A percentile compares a stretch with the other conserved stretches of the same genome.
Evolutionary conservation across 129 eudicot species (phyloP).

Genomic region (Artemisia tridentata): DNA sequence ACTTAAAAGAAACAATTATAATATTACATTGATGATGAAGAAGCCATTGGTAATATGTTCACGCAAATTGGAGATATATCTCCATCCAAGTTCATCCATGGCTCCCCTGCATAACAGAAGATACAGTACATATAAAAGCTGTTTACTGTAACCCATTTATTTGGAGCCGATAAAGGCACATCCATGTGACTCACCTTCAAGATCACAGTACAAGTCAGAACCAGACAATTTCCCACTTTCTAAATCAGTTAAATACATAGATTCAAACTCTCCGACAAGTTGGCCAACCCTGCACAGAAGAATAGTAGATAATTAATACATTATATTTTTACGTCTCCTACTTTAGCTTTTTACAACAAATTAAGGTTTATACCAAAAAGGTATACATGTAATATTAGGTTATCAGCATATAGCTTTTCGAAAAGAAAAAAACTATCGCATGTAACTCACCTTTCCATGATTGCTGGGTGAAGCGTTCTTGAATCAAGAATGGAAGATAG

Average conservation of each 20-base stretch:
- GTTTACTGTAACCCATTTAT: background rate
- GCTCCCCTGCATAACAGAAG: slow-evolving; percentile 52
- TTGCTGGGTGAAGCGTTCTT: slow-evolving; percentile 57
- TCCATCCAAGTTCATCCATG: slow-evolving; percentile 94
- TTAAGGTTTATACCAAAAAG: no score
- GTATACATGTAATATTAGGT: slow-evolving; percentile 6
- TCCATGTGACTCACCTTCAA: slow-evolving; percentile 55
- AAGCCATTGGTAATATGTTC: slow-evolving; percentile 68
- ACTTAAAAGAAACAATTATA: slow-evolving; percentile 1
- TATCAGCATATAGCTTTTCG: slow-evolving; percentile 10
- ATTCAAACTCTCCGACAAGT: slow-evolving; percentile 78
- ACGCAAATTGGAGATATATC: slow-evolving; percentile 78
- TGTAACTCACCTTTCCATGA: slow-evolving; percentile 69
- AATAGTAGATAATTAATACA: slow-evolving; percentile 4
- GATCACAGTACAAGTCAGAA: slow-evolving; percentile 49
- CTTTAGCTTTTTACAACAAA: no score
- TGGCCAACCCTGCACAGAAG: slow-evolving; percentile 58
- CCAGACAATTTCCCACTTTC: slow-evolving; percentile 49
- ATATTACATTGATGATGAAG: slow-evolving; percentile 50
- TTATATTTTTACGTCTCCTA: background rate
- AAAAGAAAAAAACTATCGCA: no score
- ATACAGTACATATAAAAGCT: background rate
- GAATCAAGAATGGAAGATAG: slow-evolving; percentile 46
- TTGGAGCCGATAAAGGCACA: slow-evolving; percentile 3
- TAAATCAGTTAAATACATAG: slow-evolving; percentile 59